A percentile compares a stretch with the other conserved stretches of the same genome.
Evolutionary conservation across 768 basidiomycete species (phyloP).

Genomic region (Neoboletus subvelutipes): DNA sequence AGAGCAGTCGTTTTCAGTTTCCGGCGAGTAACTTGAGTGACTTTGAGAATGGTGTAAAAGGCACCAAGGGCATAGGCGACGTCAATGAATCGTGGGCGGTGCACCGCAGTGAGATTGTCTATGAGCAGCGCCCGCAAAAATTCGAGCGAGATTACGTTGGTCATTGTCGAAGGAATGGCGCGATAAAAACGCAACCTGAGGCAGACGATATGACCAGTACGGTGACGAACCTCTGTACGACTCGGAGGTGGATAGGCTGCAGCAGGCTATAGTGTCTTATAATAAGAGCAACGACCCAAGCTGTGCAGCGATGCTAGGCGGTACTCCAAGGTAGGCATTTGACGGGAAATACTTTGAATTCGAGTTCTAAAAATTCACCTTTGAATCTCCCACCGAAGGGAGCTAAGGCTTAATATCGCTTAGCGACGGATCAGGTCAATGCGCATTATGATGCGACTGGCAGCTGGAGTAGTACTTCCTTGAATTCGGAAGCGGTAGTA

Average conservation of each 20-base stretch:
- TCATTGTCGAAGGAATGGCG: neutral
- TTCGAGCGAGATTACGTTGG: neutral
- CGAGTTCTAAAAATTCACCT: too few species aligned
- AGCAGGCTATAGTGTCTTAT: neutral
- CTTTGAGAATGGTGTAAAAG: conserved; percentile 11
- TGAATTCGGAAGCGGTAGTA: too few species aligned
- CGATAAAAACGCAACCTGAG: neutral
- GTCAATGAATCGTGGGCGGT: neutral
- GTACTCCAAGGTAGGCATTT: too few species aligned
- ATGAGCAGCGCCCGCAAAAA: neutral
- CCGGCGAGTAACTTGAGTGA: neutral
- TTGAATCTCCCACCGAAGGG: too few species aligned
- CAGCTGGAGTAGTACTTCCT: too few species aligned
- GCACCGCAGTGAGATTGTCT: neutral
- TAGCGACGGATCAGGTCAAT: too few species aligned
- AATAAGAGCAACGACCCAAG: too few species aligned
- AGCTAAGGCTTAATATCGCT: too few species aligned
- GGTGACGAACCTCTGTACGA: neutral
- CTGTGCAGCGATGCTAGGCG: too few species aligned
- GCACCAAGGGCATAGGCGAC: conserved; percentile 1
- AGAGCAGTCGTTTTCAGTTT: conserved; percentile 21
- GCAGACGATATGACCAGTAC: neutral
- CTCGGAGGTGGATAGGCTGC: neutral
- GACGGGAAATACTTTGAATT: too few species aligned
- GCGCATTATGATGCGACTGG: too few species aligned